Conservation (phyloP, 2,329 filamentous ascomycete genomes). For the Penicillium concentricum region DNA sequence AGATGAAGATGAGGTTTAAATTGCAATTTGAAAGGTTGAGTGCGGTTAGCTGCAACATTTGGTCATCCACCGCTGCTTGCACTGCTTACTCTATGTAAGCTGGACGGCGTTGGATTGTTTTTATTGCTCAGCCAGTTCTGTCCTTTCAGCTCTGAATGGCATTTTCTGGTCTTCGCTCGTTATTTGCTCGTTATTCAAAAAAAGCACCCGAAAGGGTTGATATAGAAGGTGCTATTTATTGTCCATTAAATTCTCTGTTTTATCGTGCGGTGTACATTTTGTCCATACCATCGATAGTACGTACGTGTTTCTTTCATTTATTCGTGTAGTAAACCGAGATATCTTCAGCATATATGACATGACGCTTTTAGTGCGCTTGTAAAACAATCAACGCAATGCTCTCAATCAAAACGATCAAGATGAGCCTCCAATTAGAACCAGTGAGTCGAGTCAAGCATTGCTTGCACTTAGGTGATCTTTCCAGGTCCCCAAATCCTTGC, state of each 20-base stretch:
- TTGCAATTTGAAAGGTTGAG: constrained; percentile 32
- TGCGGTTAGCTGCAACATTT: constrained; percentile 24
- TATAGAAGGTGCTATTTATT: constrained; percentile 4
- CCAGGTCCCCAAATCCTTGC: constrained; percentile 44
- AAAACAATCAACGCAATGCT: neutral
- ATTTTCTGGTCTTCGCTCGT: constrained; percentile 17
- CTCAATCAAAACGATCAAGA: neutral
- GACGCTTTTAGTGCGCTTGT: neutral
- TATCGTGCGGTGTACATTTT: neutral
- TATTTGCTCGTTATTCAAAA: constrained; percentile 16
- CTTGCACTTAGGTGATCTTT: constrained; percentile 30
- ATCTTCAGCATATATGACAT: neutral
- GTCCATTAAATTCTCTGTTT: neutral
- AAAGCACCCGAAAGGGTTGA: constrained; percentile 12
- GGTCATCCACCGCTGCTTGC: constrained; percentile 15
- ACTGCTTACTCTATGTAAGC: constrained; percentile 12
- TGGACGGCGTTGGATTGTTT: constrained; percentile 6
- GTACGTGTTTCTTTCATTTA: neutral
- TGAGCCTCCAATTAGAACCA: neutral
- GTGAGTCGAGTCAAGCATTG: neutral
- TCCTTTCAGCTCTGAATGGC: constrained; percentile 12
- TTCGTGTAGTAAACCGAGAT: neutral
- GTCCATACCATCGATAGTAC: neutral
- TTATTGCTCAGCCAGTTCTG: constrained; percentile 16
- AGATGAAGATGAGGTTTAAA: constrained; percentile 29